Percentiles rank a stretch among this genome's conserved stretches.
These are phyloP conservation scores for bread wheat (Triticum aestivum) DNA, from an alignment of 176 grass and related monocot species.

Conservation along the genomic window IWGSC_CS_RefSeq_v2.1 NC_057805.1:128388333-128388832, in stretches of 20 bases:
- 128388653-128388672: slow-evolving; percentile 26
- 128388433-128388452: not conserved
- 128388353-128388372: too few relatives aligned
- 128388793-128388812: not conserved
- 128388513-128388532: not conserved
- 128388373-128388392: too few relatives aligned
- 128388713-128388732: slow-evolving; percentile 37
- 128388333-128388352: too few relatives aligned
- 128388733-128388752: slow-evolving; percentile 50
- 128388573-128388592: not conserved
- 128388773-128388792: slow-evolving; percentile 32
- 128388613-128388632: not conserved
- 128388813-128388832: slow-evolving; percentile 48
- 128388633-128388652: slow-evolving; percentile 20
- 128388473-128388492: not conserved
- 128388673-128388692: slow-evolving; percentile 14
- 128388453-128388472: not conserved
- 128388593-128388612: not conserved
- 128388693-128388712: slow-evolving; percentile 33
- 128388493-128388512: not conserved
- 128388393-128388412: too few relatives aligned
- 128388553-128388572: not conserved
- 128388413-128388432: not conserved
- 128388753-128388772: slow-evolving; percentile 45
- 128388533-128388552: not conserved